Conservation (phyloP, 768 basidiomycete genomes). For the Strobilomyces confusus region DNA sequence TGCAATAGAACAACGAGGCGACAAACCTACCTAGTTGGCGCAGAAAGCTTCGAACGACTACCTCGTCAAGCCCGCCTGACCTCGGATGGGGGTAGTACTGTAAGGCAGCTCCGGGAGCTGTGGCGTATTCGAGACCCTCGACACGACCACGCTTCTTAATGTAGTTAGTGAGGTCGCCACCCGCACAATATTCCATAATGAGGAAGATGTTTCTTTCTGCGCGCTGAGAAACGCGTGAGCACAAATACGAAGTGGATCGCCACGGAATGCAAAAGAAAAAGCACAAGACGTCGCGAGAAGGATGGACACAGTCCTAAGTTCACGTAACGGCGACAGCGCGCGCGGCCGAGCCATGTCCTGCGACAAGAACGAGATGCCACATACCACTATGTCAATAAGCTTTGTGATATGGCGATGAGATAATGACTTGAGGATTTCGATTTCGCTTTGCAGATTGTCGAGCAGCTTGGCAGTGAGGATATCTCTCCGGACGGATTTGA, state of each 20-base stretch:
- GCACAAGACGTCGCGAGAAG: neutral
- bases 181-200: slow-evolving; percentile 96
- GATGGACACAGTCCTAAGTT: neutral
- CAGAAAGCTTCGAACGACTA: slow-evolving; percentile 87
- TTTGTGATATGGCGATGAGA: slow-evolving; percentile 92
- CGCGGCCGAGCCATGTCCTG: neutral
- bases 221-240: slow-evolving; percentile 40
- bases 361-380: slow-evolving; percentile 18
- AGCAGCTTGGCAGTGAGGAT: slow-evolving; percentile 89
- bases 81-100: slow-evolving; percentile 91
- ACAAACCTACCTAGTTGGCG: slow-evolving; percentile 71
- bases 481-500: slow-evolving; percentile 90
- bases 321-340: neutral
- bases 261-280: neutral
- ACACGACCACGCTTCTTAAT: slow-evolving; percentile 97
- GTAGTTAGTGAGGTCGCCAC: slow-evolving; percentile 93
- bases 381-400: slow-evolving; percentile 88
- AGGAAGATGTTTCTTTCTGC: slow-evolving; percentile 83
- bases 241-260: neutral
- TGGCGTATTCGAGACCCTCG: slow-evolving; percentile 80
- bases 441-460: slow-evolving; percentile 98
- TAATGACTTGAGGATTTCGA: slow-evolving; percentile 91
- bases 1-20: neutral
- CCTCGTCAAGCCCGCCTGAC: slow-evolving; percentile 85
- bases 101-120: slow-evolving; percentile 61